These are phyloP conservation scores for Daldinia caldariorum DNA, from an alignment of 495 filamentous ascomycete genomes.

Conservation along the genomic window DNA sequence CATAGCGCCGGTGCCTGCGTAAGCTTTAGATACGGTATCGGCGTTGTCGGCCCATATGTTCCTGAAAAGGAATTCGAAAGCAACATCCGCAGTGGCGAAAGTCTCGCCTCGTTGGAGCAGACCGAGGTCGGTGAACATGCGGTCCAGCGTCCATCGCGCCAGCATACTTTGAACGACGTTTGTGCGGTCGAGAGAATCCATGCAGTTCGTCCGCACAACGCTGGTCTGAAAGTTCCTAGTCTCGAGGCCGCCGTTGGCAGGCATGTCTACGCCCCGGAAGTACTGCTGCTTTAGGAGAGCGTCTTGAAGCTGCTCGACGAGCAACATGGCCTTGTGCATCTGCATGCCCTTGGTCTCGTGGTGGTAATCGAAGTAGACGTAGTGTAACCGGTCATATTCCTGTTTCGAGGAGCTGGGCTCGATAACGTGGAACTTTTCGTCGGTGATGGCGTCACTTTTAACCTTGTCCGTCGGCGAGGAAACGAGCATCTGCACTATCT, in stretches of 20 bases:
- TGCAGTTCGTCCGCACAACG: conserved; percentile 96
- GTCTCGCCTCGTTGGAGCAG: conserved; percentile 75
- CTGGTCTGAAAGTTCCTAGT: conserved; percentile 80
- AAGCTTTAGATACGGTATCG: conserved; percentile 89
- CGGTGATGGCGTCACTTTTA: conserved; percentile 63
- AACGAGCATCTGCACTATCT: conserved; percentile 78
- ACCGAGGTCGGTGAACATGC: conserved; percentile 84
- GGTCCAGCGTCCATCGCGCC: conserved; percentile 84
- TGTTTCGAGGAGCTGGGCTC: conserved; percentile 68
- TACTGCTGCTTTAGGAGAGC: conserved; percentile 81
- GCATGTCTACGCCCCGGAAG: conserved; percentile 90
- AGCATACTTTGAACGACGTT: conserved; percentile 98
- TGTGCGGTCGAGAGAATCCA: conserved; percentile 98
- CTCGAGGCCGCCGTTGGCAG: conserved; percentile 78
- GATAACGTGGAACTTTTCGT: conserved; percentile 83
- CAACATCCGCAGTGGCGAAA: conserved; percentile 72
- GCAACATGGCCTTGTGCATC: conserved; percentile 89
- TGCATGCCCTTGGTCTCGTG: conserved; percentile 93
- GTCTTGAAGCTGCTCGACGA: conserved; percentile 80
- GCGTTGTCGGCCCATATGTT: conserved; percentile 99
- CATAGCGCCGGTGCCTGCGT: conserved; percentile 93
- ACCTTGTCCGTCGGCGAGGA: conserved; percentile 71
- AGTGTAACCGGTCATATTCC: conserved; percentile 84
- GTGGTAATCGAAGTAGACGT: conserved; percentile 98
- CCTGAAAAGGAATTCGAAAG: conserved; percentile 88